These are phyloP conservation scores for Cicer bijugum DNA, from an alignment of 306 rosid species.

Conservation along the genomic window DNA sequence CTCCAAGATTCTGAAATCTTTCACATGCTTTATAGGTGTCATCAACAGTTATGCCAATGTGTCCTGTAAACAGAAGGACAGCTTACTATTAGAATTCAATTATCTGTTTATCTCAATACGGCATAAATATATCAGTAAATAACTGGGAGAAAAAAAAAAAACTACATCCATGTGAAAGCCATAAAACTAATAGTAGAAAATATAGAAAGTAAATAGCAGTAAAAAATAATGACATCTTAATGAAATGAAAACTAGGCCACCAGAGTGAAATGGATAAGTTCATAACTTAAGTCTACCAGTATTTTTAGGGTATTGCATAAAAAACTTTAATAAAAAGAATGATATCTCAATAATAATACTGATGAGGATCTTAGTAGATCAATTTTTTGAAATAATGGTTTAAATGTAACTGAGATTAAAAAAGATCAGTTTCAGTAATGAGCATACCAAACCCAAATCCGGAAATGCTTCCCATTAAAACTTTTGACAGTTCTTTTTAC, in stretches of 20 bases:
- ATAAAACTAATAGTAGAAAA: constrained; percentile 26
- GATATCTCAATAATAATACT: not conserved
- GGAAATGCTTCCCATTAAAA: constrained; percentile 32
- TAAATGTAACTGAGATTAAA: not conserved
- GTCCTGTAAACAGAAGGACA: constrained; percentile 60
- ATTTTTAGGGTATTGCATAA: not conserved
- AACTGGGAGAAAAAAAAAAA: not conserved
- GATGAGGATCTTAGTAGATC: constrained; percentile 17
- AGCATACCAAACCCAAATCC: constrained; percentile 1
- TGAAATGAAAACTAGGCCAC: constrained; percentile 13
- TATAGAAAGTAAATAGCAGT: constrained; percentile 12
- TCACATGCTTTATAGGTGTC: constrained; percentile 92
- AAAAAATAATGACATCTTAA: not conserved
- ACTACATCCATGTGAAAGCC: constrained; percentile 14
- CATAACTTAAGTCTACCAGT: not conserved
- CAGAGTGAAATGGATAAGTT: not conserved
- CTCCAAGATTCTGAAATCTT: constrained; percentile 84
- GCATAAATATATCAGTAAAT: constrained; percentile 10
- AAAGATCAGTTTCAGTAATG: constrained; percentile 9
- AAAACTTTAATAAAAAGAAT: not conserved
- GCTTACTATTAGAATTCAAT: not conserved
- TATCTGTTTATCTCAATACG: constrained; percentile 13
- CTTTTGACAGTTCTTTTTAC: not conserved
- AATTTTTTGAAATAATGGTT: not conserved
- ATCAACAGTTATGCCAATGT: constrained; percentile 92